Evolutionary conservation across 1,139 yeast genomes (phyloP), one percentile per base, ranked within the genome.

Genomic region (Dujonia santamariae): DNA sequence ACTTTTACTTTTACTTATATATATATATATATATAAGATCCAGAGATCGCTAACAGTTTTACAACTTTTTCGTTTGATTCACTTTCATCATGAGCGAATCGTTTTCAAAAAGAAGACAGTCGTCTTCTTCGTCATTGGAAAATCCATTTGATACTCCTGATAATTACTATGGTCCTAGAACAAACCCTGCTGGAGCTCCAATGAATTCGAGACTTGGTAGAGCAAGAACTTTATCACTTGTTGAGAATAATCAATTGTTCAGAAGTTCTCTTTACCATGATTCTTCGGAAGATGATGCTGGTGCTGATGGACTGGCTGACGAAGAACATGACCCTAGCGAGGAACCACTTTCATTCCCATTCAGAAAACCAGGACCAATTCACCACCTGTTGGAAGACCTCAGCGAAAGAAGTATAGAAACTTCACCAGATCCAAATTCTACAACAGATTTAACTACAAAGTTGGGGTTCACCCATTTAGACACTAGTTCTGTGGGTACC

Each of bases 131-230:
- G 13, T 32, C 23, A 20, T 35, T 30, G 8, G 15, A 33, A 27
- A 23, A 80, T 51, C 94, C 94, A 0, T 80, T 67, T 45, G 82
- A 82, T 13, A 61, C 64, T 12, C 75, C 94, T 0, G 92, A 84
- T 38, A 66, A 72, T 20, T 85, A 85, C 52, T 85, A 85, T 53
- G 86, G 88, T 3, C 79, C 83, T 2, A 60, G 57, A 14, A 76
- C 80, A 2, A 78, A 78, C 45, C 81, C 83, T 2, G 55, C 73
- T n/a, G 56, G 51, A 34, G 58, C 64, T 1, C 53, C 56, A 11
- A 59, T 53, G 37, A 47, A 54, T 27, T 58, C 73, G 9, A 61
- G 53, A 36, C 48, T 59, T 23, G 72, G 68, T 21, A 58, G 79
- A 38, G 67, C 67, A 3, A 58, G 85, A 46, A 78, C 88, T 1